A percentile compares a stretch with the other conserved stretches of the same genome.
Conservation (phyloP, 495 filamentous ascomycete species). For the Astrothelium macrocarpum region DNA sequence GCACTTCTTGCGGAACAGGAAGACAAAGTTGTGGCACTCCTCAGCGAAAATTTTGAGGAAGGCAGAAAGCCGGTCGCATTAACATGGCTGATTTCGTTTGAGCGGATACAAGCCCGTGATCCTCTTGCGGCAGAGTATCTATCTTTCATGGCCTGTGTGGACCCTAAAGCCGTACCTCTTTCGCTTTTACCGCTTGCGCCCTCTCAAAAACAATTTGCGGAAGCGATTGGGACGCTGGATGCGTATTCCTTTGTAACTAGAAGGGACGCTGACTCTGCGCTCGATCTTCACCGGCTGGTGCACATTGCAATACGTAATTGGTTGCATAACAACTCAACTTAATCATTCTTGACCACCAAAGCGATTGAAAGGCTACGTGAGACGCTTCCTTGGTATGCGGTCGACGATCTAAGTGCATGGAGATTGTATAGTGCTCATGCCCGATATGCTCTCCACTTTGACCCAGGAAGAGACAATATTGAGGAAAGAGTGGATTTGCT, state of each 20-base stretch:
- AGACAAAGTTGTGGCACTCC: slow-evolving; percentile 16
- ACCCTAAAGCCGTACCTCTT: slow-evolving; percentile 27
- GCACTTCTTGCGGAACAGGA: slow-evolving; percentile 17
- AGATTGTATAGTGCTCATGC: slow-evolving; percentile 12
- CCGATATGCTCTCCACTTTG: background rate
- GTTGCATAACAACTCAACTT: slow-evolving; percentile 13
- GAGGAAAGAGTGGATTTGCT: background rate
- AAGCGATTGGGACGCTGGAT: slow-evolving; percentile 19
- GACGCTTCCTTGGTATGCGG: slow-evolving; percentile 18
- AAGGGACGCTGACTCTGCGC: slow-evolving; percentile 5
- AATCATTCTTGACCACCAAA: slow-evolving; percentile 9
- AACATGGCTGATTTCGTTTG: slow-evolving; percentile 21
- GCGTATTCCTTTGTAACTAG: slow-evolving; percentile 18
- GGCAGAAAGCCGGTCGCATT: slow-evolving; percentile 21
- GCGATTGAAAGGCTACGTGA: slow-evolving; percentile 12
- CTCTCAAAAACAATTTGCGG: slow-evolving; percentile 12
- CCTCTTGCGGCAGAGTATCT: slow-evolving; percentile 17
- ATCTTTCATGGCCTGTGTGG: slow-evolving; percentile 20
- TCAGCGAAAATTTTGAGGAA: slow-evolving; percentile 23
- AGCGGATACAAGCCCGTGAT: slow-evolving; percentile 14
- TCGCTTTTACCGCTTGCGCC: slow-evolving; percentile 18
- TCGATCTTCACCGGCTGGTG: slow-evolving; percentile 20
- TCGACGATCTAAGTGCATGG: slow-evolving; percentile 20
- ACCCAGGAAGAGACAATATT: background rate
- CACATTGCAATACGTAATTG: slow-evolving; percentile 30